Evolutionary conservation across 352 stramenopile genomes (phyloP).

Genomic region (Globisporangium barbulae): DNA sequence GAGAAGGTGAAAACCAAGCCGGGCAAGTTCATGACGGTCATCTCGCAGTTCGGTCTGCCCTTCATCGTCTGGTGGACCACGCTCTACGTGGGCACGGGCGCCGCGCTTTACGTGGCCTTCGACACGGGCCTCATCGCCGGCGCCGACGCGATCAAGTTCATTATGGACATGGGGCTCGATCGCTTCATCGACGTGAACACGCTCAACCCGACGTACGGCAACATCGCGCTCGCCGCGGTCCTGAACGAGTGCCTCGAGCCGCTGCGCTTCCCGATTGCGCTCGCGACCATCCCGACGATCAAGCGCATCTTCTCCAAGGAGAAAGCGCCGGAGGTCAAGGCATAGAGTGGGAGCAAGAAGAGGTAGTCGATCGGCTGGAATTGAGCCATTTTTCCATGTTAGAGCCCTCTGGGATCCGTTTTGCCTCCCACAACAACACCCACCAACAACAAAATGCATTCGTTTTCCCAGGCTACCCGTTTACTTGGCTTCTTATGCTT

Average conservation of each 20-base stretch:
- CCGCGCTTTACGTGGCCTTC: constrained; percentile 78
- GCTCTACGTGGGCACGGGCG: constrained; percentile 67
- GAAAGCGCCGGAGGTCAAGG: constrained; percentile 22
- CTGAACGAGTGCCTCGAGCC: constrained; percentile 86
- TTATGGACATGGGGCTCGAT: constrained; percentile 80
- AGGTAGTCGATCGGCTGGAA: background rate
- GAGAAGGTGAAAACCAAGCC: constrained; percentile 62
- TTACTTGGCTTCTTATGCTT: background rate
- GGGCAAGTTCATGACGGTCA: constrained; percentile 69
- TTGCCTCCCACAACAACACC: background rate
- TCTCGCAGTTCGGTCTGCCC: constrained; percentile 84
- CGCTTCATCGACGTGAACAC: constrained; percentile 64
- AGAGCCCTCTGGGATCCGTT: background rate
- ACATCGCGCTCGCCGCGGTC: constrained; percentile 82
- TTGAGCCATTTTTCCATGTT: constrained; percentile 2
- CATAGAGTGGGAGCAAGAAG: background rate
- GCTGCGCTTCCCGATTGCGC: constrained; percentile 80
- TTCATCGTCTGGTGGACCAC: constrained; percentile 83
- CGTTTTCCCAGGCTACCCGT: background rate
- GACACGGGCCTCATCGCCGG: constrained; percentile 66
- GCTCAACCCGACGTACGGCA: constrained; percentile 84
- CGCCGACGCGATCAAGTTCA: constrained; percentile 78
- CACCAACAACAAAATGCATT: background rate
- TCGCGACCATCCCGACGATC: constrained; percentile 78
- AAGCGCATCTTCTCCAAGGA: constrained; percentile 67